Percentiles rank a stretch among this genome's conserved stretches.
Evolutionary conservation across 352 stramenopile species (phyloP).

Genomic region (Thalassiosira exigua): DNA sequence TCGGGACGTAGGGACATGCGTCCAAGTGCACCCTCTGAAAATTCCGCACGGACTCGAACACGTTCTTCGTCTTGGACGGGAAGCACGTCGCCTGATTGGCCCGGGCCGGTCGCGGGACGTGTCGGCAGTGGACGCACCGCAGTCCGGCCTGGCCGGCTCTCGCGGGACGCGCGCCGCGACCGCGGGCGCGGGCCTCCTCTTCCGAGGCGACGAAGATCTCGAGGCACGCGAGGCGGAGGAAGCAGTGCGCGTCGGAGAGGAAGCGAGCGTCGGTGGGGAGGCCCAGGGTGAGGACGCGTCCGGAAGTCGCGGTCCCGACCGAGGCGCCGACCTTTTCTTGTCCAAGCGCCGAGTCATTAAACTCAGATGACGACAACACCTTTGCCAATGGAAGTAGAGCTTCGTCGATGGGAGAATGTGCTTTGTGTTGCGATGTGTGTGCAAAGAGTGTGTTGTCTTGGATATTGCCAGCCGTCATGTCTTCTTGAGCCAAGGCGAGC

Average conservation of each 20-base stretch:
- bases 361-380: too few species aligned
- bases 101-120: background rate
- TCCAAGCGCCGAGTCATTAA: too few species aligned
- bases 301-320: background rate
- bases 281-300: background rate
- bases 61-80: conserved; percentile 3
- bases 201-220: conserved; percentile 15
- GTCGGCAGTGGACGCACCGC: conserved; percentile 61
- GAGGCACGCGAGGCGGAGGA: conserved; percentile 11
- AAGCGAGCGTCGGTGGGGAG: conserved; percentile 8
- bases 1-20: background rate
- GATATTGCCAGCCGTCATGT: too few species aligned
- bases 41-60: conserved; percentile 13
- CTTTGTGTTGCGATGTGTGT: too few species aligned
- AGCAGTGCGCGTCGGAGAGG: conserved; percentile 12
- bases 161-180: conserved; percentile 4
- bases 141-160: conserved; percentile 49
- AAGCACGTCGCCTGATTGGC: conserved; percentile 1
- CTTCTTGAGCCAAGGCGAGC: too few species aligned
- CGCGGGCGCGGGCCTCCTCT: background rate
- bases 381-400: too few species aligned
- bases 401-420: too few species aligned
- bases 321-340: too few species aligned
- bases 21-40: conserved; percentile 11
- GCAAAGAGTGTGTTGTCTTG: too few species aligned